Base-by-base conservation (phyloP, 768 basidiomycete species). In the Suillus sp. region DNA sequence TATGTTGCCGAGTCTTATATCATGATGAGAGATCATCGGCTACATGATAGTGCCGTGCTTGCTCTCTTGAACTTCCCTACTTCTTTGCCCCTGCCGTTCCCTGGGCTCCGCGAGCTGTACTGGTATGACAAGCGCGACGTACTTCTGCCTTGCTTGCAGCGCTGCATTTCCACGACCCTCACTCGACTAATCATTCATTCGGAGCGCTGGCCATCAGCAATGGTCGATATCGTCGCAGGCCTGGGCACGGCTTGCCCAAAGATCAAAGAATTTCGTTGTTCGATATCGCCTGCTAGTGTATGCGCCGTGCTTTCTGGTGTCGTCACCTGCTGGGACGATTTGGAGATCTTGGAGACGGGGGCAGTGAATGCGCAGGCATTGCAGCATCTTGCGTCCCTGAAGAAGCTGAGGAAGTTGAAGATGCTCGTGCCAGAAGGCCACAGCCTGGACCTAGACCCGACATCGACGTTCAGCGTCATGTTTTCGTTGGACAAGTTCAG, bases 401-500 rank as follows among this genome's bases (percentile, higher is more conserved):
- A 38, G 10, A 11, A 9, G 10, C 37, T 38, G 25, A 37, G 22
- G 25, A 37, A 38, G 22, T 5, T 38, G 25, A 10, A 38, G 25
- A 56, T 38, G 10, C 55, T 56, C 25, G 18, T 38, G 1, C 37
- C 55, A 27, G 55, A 56, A 27, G 37, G 55, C 27, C 3, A 38
- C 37, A 38, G 2, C 16, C 10, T 27, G 9, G 5, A 47, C 9
- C 10, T 27, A 9, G 56, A 57, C 9, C 56, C 37, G 11, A 2
- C 25, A 7, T 40, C 38, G 18, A 55, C 54, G 34, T 55, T 37
- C 22, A 56, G 16, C 55, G 25, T 57, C 37, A 20, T 20, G 27
- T 56, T 56, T 25, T 56, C 55, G 20, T 53, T 53, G 20, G 55
- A 57, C 25, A 11, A 27, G 10, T 40, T 40, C 56, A 27, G 37